Conservation (phyloP, 352 stramenopile species). For the Achlya hypogyna region DNA sequence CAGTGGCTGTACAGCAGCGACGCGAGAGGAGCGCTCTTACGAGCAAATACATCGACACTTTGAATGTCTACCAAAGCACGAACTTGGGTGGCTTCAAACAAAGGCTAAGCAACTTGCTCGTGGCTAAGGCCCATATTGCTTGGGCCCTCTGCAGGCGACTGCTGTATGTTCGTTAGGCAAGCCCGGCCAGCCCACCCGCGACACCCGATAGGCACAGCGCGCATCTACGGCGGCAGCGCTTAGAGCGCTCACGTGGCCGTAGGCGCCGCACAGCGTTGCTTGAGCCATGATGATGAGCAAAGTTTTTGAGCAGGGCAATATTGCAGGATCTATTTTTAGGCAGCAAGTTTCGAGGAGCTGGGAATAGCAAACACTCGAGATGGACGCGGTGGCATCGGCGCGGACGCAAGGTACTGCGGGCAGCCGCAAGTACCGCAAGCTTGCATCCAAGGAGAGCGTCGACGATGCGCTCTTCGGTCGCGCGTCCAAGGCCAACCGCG, state of each 20-base stretch:
- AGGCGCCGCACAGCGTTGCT: background rate
- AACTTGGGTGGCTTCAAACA: too few relatives aligned
- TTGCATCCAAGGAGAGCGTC: constrained; percentile 25
- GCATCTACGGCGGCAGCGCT: too few relatives aligned
- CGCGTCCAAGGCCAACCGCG: constrained; percentile 31
- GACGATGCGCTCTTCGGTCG: constrained; percentile 67
- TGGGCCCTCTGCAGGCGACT: too few relatives aligned
- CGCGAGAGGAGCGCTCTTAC: too few relatives aligned
- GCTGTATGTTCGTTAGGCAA: too few relatives aligned
- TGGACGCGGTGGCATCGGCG: constrained; percentile 6
- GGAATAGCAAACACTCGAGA: background rate
- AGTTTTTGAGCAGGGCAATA: background rate
- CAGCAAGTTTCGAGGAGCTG: background rate
- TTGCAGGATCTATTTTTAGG: constrained; percentile 4
- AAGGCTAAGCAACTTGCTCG: too few relatives aligned
- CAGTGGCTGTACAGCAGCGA: too few relatives aligned
- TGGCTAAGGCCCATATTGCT: too few relatives aligned
- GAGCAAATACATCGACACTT: too few relatives aligned
- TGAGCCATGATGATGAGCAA: background rate
- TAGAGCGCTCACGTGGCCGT: background rate
- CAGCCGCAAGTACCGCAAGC: constrained; percentile 13
- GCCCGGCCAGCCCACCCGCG: too few relatives aligned
- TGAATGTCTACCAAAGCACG: too few relatives aligned
- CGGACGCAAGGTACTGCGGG: background rate
- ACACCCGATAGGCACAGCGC: too few relatives aligned